phyloP scores from a whole-genome alignment of 1,139 yeast genomes.

The Blastobotrys malaysiensis region DNA sequence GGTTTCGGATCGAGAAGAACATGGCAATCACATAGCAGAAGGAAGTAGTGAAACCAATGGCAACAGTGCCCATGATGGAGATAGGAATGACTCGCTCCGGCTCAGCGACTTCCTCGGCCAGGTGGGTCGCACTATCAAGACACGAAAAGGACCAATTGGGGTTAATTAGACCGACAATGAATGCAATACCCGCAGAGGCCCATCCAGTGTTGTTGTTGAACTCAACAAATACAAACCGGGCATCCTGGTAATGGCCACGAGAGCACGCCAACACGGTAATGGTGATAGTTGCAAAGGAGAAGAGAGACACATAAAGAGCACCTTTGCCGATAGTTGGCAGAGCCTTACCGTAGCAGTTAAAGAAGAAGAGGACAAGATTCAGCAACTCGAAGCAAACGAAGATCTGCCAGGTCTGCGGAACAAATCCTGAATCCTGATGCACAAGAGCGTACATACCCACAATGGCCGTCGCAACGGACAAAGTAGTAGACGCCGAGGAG shows the following conservation, averaged over 20 bases:
- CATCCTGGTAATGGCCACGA: slow-evolving; percentile 44
- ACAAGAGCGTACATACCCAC: slow-evolving; percentile 22
- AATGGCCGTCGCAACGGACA: slow-evolving; percentile 17
- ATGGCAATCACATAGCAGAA: slow-evolving; percentile 50
- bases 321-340: slow-evolving; percentile 38
- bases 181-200: slow-evolving; percentile 49
- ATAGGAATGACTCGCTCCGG: slow-evolving; percentile 51
- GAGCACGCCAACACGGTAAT: slow-evolving; percentile 45
- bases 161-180: slow-evolving; percentile 54
- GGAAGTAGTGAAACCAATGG: slow-evolving; percentile 52
- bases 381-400: slow-evolving; percentile 41
- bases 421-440: slow-evolving; percentile 14
- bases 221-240: slow-evolving; percentile 46
- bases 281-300: slow-evolving; percentile 45
- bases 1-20: slow-evolving; percentile 52
- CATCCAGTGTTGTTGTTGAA: slow-evolving; percentile 54
- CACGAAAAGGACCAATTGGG: slow-evolving; percentile 60
- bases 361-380: slow-evolving; percentile 30
- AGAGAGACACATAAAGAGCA: slow-evolving; percentile 46
- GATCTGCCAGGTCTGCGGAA: slow-evolving; percentile 45
- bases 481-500: slow-evolving; percentile 26
- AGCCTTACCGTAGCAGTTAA: slow-evolving; percentile 35
- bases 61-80: slow-evolving; percentile 52
- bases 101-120: slow-evolving; percentile 52
- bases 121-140: slow-evolving; percentile 56